phyloP scores from a whole-genome alignment of 305 asterid species.

The Ajuga reptans region DNA sequence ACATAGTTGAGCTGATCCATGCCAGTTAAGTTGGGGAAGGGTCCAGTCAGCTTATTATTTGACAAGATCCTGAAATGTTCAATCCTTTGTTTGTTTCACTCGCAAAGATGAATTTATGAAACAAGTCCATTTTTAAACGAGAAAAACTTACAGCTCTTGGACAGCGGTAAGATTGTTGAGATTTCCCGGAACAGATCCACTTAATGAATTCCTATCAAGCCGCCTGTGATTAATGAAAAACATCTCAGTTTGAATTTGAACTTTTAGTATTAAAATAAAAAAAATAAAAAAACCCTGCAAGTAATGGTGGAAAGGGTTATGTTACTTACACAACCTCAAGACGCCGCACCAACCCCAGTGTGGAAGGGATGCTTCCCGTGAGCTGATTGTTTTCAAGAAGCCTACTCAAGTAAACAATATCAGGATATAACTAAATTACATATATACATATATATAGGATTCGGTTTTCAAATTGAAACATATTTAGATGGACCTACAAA shows the following conservation, averaged over 20 bases:
- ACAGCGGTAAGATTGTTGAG: constrained; percentile 50
- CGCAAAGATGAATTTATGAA: background rate
- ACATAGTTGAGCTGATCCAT: constrained; percentile 44
- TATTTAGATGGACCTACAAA: constrained; percentile 43
- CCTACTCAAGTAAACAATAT: constrained; percentile 32
- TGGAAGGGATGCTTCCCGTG: constrained; percentile 53
- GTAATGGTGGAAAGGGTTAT: background rate
- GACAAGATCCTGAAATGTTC: constrained; percentile 44
- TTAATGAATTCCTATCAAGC: constrained; percentile 56
- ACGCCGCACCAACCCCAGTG: constrained; percentile 45
- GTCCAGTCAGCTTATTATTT: constrained; percentile 55
- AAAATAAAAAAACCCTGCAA: background rate
- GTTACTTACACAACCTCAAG: constrained; percentile 80
- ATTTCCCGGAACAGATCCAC: constrained; percentile 56
- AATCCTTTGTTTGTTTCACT: background rate
- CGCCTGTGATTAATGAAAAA: constrained; percentile 42
- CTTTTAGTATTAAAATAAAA: background rate
- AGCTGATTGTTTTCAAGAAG: constrained; percentile 57
- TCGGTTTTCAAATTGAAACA: background rate
- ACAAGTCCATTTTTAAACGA: background rate
- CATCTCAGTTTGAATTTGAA: background rate
- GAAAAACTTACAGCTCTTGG: constrained; percentile 52
- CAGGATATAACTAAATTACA: background rate
- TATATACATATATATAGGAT: background rate
- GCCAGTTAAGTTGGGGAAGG: constrained; percentile 60